phyloP scores from a whole-genome alignment of 306 rosid species.

The Senna tora region DNA sequence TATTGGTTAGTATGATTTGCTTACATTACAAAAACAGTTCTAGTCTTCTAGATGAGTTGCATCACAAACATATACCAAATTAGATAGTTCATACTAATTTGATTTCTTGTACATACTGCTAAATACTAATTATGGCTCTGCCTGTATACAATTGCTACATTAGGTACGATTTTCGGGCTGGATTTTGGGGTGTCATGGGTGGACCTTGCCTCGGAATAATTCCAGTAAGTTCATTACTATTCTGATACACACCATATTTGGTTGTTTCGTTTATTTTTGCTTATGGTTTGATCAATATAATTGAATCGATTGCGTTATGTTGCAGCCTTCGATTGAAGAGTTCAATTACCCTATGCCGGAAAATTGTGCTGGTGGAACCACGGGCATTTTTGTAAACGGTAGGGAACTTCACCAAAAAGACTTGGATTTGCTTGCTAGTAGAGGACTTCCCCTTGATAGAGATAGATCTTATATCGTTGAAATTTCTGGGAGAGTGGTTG shows the following conservation, averaged over 20 bases:
- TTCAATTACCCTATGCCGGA: conserved; percentile 80
- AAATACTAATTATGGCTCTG: conserved; percentile 33
- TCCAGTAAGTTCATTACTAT: conserved; percentile 63
- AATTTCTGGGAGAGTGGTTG: conserved; percentile 81
- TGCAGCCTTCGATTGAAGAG: conserved; percentile 95
- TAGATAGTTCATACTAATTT: neutral
- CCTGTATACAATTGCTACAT: conserved; percentile 31
- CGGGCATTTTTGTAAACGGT: conserved; percentile 77
- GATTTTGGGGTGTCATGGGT: conserved; percentile 95
- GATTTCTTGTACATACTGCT: conserved; percentile 23
- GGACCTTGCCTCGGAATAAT: conserved; percentile 95
- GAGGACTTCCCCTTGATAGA: conserved; percentile 80
- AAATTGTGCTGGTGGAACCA: conserved; percentile 81
- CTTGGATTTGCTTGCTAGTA: conserved; percentile 73
- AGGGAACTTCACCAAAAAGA: conserved; percentile 90
- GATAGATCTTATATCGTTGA: conserved; percentile 78
- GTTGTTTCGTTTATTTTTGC: too few relatives aligned
- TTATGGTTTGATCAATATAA: conserved; percentile 25
- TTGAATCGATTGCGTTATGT: conserved; percentile 34
- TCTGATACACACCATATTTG: conserved; percentile 4
- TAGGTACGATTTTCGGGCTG: conserved; percentile 93
- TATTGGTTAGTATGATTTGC: conserved; percentile 69
- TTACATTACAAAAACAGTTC: neutral
- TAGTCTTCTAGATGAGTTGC: neutral
- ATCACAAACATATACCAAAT: neutral